A percentile compares a stretch with the other conserved stretches of the same genome.
phyloP scores from a whole-genome alignment of 140 eudicot genomes.

The Bidens hawaiensis region DNA sequence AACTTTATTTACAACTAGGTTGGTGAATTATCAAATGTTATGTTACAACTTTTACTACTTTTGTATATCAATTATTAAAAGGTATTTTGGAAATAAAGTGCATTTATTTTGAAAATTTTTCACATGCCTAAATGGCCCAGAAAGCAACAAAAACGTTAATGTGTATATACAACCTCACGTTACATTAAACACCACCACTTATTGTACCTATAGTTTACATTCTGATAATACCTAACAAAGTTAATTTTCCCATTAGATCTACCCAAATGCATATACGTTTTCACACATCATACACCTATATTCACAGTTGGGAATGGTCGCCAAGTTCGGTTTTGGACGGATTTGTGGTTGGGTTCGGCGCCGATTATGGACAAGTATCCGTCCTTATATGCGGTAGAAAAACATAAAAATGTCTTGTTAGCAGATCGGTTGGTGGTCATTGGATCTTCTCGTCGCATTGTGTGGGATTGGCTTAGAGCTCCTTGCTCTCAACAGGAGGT shows the following conservation, averaged over 20 bases:
- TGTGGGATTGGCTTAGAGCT: no score
- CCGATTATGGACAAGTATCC: no score
- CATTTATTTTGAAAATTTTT: constrained; percentile 11
- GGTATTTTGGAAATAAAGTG: not conserved
- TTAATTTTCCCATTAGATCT: not conserved
- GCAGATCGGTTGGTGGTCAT: no score
- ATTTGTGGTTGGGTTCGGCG: no score
- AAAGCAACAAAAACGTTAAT: constrained; percentile 13
- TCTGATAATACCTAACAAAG: not conserved
- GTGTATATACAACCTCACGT: constrained; percentile 7
- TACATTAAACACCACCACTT: constrained; percentile 3
- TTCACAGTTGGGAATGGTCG: no score
- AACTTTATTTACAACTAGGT: not conserved
- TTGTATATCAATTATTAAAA: not conserved
- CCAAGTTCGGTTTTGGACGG: no score
- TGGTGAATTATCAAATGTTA: not conserved
- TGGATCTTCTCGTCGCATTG: no score
- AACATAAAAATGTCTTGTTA: no score
- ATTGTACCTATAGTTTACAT: not conserved
- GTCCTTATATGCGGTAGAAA: no score
- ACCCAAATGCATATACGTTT: not conserved
- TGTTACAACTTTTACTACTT: not conserved
- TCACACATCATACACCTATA: not conserved
- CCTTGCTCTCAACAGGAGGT: no score
- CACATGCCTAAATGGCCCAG: constrained; percentile 23